phyloP scores from a whole-genome alignment of 306 rosid species.

The Myrica gale region DNA sequence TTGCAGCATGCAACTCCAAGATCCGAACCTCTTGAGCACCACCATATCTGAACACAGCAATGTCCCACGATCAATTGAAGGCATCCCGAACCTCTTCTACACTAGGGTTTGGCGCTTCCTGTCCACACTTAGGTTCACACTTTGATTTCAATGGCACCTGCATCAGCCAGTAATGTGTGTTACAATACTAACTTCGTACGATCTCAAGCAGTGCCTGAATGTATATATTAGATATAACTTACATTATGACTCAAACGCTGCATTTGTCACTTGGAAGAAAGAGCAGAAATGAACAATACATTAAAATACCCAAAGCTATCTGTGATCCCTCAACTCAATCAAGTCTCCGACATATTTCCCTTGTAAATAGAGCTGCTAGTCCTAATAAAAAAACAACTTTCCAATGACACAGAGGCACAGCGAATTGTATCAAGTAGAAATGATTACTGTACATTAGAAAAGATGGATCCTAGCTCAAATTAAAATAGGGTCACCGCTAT shows the following conservation, averaged over 20 bases:
- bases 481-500: neutral
- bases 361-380: neutral
- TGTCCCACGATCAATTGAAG: constrained; percentile 14
- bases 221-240: neutral
- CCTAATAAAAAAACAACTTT: neutral
- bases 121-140: constrained; percentile 15
- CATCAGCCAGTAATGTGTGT: constrained; percentile 27
- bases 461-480: neutral
- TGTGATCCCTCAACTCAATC: neutral
- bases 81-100: constrained; percentile 27
- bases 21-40: constrained; percentile 18
- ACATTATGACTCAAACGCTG: neutral
- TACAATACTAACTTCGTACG: neutral
- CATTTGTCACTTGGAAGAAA: neutral
- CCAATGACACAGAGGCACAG: neutral
- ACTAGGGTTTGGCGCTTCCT: constrained; percentile 10
- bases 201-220: neutral
- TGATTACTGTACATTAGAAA: neutral
- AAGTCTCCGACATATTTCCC: neutral
- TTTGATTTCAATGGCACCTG: constrained; percentile 38
- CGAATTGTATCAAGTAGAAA: neutral
- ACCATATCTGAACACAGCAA: constrained; percentile 20
- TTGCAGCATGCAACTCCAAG: constrained; percentile 24
- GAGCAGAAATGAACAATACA: neutral
- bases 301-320: neutral